Evolutionary conservation across 1,284 basidiomycete genomes (phyloP), one percentile per base, ranked within the genome.

Genomic region (Heterobasidion parviporum): DNA sequence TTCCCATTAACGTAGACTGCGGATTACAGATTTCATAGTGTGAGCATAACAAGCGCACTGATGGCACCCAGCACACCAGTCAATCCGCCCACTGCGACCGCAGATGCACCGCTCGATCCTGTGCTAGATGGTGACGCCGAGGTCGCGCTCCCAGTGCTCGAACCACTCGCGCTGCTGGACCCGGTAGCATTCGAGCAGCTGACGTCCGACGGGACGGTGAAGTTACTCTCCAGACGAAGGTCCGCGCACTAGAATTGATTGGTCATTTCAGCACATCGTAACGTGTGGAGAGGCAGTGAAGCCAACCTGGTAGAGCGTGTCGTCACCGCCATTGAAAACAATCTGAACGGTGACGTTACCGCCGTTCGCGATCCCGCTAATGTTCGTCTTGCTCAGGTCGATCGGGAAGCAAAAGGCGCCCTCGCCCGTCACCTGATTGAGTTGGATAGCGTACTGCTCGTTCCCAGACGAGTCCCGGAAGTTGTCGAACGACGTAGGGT

Each of bases 241-340:
- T 92, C 88, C 49, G 87, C 76, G 65, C 88, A 91, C 82, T 87
- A 58, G 2, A 41, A 7, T 41, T 41, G 26, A 26, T 26, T 26
- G 26, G 4, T 41, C 12, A 41, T 12, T 41, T 41, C 38, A 41
- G 38, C 7, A n/a, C 12, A 46, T 32, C 16, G 18, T 10, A n/a
- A 3, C 4, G 46, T 10, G 46, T 32, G 8, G 46, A 14, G 10
- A 20, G 15, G 46, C 12, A 48, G 12, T 14, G 46, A 44, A 20
- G 33, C 62, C 6, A 8, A 80, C 83, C 74, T 91, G 87, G 71
- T 74, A 89, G 8, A 90, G 74, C 50, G 71, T 63, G 38, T 83
- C 83, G 64, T 92, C 89, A 16, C 85, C 83, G 44, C 84, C 85
- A 61, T 78, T 69, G 66, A 73, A 88, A 36, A 78, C 63, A 50